phyloP scores from a whole-genome alignment of 768 basidiomycete species.

The Amanita pallidorosea region DNA sequence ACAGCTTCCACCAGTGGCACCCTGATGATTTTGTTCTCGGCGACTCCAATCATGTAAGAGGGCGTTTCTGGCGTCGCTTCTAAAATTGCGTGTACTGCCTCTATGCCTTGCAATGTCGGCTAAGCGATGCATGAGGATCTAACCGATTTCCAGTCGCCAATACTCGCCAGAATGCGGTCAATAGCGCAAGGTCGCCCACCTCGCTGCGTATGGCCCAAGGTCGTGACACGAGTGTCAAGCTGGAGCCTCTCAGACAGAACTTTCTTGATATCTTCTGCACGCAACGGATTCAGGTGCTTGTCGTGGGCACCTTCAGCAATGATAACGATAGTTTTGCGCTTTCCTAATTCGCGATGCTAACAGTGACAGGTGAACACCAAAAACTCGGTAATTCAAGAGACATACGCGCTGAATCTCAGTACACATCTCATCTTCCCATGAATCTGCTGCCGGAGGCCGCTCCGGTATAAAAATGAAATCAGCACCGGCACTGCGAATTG shows the following conservation, averaged over 20 bases:
- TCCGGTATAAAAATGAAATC: constrained; percentile 99
- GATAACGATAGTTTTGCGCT: constrained; percentile 97
- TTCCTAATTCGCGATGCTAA: constrained; percentile 85
- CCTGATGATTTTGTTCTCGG: constrained; percentile 90
- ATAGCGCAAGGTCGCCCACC: constrained; percentile 90
- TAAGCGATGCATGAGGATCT: constrained; percentile 17
- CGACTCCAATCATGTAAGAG: constrained; percentile 94
- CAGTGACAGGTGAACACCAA: not conserved
- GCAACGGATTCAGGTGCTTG: constrained; percentile 81
- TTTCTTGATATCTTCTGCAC: constrained; percentile 82
- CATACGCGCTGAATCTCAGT: constrained; percentile 66
- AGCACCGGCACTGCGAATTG: constrained; percentile 58
- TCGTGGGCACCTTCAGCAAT: constrained; percentile 96
- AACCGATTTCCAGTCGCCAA: not conserved
- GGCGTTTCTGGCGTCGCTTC: constrained; percentile 82
- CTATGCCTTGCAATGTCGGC: constrained; percentile 95
- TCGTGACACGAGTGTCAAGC: constrained; percentile 93
- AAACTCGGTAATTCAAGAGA: constrained; percentile 6
- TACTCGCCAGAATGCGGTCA: constrained; percentile 79
- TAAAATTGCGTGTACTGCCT: constrained; percentile 84
- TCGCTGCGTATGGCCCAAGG: constrained; percentile 92
- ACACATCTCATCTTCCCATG: constrained; percentile 94
- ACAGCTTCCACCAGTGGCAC: constrained; percentile 93
- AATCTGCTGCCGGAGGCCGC: constrained; percentile 61
- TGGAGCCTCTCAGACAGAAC: constrained; percentile 80